Evolutionary conservation across 148 eudicot genomes (phyloP).

Genomic region (Rhododendron simsii): DNA sequence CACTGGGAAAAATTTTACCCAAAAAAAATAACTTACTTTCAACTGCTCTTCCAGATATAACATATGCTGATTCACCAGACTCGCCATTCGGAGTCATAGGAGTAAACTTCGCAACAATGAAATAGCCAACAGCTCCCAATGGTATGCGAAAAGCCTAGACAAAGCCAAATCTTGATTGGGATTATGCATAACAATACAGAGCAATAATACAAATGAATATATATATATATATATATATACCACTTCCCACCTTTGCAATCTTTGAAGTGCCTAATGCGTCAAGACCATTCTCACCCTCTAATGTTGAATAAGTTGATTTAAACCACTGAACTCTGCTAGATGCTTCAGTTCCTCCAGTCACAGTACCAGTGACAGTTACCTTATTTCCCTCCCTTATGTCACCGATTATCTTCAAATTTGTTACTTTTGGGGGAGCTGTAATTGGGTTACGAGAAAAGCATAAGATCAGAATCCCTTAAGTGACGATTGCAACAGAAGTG

Average conservation of each 20-base stretch:
- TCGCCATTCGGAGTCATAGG: conserved; percentile 95
- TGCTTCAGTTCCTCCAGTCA: conserved; percentile 94
- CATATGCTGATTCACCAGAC: conserved; percentile 79
- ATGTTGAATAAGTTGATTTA: conserved; percentile 47
- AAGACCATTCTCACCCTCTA: conserved; percentile 64
- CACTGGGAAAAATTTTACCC: neutral
- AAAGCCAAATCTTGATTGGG: conserved; percentile 8
- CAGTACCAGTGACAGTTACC: conserved; percentile 75
- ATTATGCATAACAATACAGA: conserved; percentile 5
- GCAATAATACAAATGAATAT: conserved; percentile 1
- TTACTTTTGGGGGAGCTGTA: conserved; percentile 93
- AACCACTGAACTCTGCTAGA: conserved; percentile 99
- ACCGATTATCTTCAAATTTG: conserved; percentile 72
- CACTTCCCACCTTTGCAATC: conserved; percentile 75
- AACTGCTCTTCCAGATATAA: conserved; percentile 62
- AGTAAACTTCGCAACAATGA: conserved; percentile 82
- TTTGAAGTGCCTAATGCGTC: conserved; percentile 82
- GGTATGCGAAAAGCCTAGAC: conserved; percentile 89
- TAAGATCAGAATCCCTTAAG: neutral
- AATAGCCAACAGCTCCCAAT: conserved; percentile 84
- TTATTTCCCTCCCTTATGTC: conserved; percentile 90
- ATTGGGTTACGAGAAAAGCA: conserved; percentile 11
- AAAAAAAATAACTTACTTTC: conserved; percentile 61
- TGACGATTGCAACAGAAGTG: neutral
- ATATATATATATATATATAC: neutral